phyloP scores from a whole-genome alignment of 345 rosid species.

The Populus nigra region DNA sequence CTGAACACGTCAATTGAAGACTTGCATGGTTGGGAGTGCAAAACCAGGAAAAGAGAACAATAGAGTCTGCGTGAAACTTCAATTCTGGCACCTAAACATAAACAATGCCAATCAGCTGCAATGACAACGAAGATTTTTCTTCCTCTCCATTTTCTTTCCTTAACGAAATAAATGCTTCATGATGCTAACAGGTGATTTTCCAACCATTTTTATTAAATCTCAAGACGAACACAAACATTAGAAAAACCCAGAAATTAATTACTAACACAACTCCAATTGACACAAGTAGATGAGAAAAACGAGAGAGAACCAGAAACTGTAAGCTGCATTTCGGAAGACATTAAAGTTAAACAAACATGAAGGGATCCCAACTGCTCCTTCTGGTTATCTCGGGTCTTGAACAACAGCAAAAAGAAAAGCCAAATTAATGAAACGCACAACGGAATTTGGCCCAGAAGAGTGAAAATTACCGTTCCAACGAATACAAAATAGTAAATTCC shows the following conservation, averaged over 20 bases:
- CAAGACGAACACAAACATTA: not conserved
- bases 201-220: not conserved
- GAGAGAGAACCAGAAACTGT: not conserved
- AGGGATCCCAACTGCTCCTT: not conserved
- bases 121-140: not conserved
- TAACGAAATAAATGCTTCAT: not conserved
- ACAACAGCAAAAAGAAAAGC: not conserved
- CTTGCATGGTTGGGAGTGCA: not conserved
- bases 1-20: not conserved
- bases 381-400: not conserved
- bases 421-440: not conserved
- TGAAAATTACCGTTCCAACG: not conserved
- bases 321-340: not conserved
- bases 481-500: not conserved
- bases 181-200: not conserved
- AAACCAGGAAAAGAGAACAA: constrained; percentile 2
- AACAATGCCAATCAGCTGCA: not conserved
- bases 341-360: not conserved
- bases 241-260: not conserved
- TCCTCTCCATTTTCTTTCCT: not conserved
- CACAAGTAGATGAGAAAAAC: not conserved
- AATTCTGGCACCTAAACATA: constrained; percentile 6
- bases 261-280: not conserved
- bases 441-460: not conserved
- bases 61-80: not conserved